Percentiles rank a stretch among this genome's conserved stretches.
Conservation (phyloP, 2,329 filamentous ascomycete genomes). For the Cercospora sp. region DNA sequence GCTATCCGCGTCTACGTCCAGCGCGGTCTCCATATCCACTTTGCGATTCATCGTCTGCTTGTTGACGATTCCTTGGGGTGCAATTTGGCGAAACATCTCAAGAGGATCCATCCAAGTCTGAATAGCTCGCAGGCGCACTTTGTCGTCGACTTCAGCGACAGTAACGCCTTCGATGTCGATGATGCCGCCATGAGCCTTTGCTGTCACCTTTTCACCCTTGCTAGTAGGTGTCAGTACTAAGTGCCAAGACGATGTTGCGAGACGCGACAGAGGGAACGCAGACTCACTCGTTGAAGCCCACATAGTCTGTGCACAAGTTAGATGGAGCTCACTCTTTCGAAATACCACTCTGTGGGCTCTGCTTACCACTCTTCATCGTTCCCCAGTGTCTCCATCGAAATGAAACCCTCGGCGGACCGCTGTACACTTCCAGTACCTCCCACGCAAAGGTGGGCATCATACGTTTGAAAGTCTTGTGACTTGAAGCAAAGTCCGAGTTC, state of each 20-base stretch:
- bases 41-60: constrained; percentile 44
- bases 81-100: constrained; percentile 67
- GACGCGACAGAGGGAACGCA: constrained; percentile 14
- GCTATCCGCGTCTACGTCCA: constrained; percentile 14
- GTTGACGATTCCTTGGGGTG: constrained; percentile 51
- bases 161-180: constrained; percentile 67
- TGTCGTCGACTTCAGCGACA: constrained; percentile 62
- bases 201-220: constrained; percentile 62
- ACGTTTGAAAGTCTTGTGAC: constrained; percentile 69
- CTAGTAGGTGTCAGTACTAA: constrained; percentile 42
- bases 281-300: constrained; percentile 62
- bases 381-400: constrained; percentile 72
- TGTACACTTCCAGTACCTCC: constrained; percentile 69
- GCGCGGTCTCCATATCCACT: constrained; percentile 33
- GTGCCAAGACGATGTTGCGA: background rate
- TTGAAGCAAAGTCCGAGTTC: constrained; percentile 61
- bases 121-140: constrained; percentile 58
- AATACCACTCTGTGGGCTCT: background rate
- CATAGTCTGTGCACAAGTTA: constrained; percentile 55
- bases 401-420: constrained; percentile 61
- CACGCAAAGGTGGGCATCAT: constrained; percentile 74
- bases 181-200: constrained; percentile 59
- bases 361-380: constrained; percentile 55
- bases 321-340: background rate
- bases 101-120: constrained; percentile 67